Base-by-base conservation (phyloP, 2,329 filamentous ascomycete species). In the Knoxdaviesia capensis region DNA sequence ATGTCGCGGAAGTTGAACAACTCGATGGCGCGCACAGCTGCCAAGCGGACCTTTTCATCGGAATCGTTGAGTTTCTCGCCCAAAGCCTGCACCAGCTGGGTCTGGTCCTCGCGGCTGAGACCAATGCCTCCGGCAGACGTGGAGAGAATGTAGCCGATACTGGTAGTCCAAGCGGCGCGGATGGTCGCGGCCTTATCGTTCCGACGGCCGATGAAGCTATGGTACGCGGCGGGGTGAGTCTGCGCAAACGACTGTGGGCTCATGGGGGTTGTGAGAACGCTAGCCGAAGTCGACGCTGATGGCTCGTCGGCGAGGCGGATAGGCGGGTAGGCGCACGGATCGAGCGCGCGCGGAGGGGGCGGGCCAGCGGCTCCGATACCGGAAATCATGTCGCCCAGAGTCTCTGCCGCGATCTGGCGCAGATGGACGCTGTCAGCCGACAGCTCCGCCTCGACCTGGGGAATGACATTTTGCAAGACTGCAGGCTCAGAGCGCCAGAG, bases 81-180 rank as follows among this genome's bases (percentile, higher is more conserved):
- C 20, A 96, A 65, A 6, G 74, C 74, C 46, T 73, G 71, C 39
- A 94, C 71, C 34, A 96, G 69, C 38, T 71, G 67, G 41, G 69
- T 68, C 56, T 94, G 85, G 48, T 96, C 88, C 44, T 83, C 79
- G 6, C 80, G 71, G 52, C 82, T 87, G 36, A 96, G 65, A 0
- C 88, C 88, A 49, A 90, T 88, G 29, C 84, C 84, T 39, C 88
- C 88, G 29, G 85, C 88, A 29, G 83, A 88, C 1, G 90, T 96
- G n/a, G 80, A 73, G 6, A 98, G 61, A 43, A 98, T 93, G 49
- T 86, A 74, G 5, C 87, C 86, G 34, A 81, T 76, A 7, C 80
- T 81, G 1, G 80, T 82, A 1, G 80, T 81, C 88, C 88, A 98
- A 3, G 80, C 80, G 5, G 83, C 74, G 46, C 90, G 77, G 41